Conservation (phyloP, 2,329 filamentous ascomycete species). For the Fusarium duplospermum region DNA sequence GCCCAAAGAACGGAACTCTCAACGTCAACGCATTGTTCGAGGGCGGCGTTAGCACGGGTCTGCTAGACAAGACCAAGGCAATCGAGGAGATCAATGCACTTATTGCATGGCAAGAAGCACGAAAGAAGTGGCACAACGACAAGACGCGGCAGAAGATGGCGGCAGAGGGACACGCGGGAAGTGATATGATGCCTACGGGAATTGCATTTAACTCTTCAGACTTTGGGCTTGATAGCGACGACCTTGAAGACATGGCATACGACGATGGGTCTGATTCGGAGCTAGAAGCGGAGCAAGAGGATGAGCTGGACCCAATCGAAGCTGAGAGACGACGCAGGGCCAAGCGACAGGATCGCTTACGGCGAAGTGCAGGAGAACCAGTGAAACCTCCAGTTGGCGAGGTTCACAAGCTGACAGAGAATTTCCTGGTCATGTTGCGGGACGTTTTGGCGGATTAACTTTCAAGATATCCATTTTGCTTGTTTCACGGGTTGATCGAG, state of each 20-base stretch:
- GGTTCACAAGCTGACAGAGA: conserved; percentile 81
- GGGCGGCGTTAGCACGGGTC: conserved; percentile 75
- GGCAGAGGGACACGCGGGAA: conserved; percentile 70
- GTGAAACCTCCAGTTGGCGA: conserved; percentile 83
- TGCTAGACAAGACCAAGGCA: conserved; percentile 77
- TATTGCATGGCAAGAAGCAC: conserved; percentile 92
- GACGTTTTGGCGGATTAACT: conserved; percentile 79
- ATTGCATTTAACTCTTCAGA: conserved; percentile 80
- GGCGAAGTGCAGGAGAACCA: conserved; percentile 85
- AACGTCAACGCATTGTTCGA: conserved; percentile 96
- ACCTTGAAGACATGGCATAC: conserved; percentile 87
- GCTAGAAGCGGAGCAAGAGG: conserved; percentile 78
- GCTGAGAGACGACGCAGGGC: conserved; percentile 83
- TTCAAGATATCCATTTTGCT: conserved; percentile 27
- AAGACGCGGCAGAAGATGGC: conserved; percentile 99
- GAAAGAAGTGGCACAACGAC: conserved; percentile 98
- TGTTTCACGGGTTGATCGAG: conserved; percentile 1
- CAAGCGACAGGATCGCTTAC: conserved; percentile 82
- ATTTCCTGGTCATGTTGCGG: conserved; percentile 85
- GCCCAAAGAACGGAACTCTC: conserved; percentile 84
- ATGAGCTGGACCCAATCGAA: conserved; percentile 87
- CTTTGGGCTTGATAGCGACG: conserved; percentile 89
- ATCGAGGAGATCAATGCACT: conserved; percentile 85
- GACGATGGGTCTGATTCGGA: conserved; percentile 76
- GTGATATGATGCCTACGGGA: conserved; percentile 64